Conservation (phyloP, 768 basidiomycete species). For the Pleurotus cornucopiae region DNA sequence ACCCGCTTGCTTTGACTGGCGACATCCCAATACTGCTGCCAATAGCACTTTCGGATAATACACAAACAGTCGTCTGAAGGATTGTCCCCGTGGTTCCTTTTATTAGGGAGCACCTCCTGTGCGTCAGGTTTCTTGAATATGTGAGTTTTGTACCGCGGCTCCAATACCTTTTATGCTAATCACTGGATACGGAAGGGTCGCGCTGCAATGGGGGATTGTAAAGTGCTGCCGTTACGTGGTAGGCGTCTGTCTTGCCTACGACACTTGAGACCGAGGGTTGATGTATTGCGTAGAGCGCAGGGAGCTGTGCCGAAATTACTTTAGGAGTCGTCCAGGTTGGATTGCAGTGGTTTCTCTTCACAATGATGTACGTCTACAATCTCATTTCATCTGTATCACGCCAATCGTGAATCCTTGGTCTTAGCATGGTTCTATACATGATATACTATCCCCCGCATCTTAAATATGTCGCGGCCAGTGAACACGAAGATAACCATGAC, state of each 20-base stretch:
- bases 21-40: not conserved
- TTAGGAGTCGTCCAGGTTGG: constrained; percentile 82
- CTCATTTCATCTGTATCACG: not conserved
- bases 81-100: constrained; percentile 86
- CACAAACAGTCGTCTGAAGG: constrained; percentile 76
- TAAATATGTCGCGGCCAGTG: constrained; percentile 51
- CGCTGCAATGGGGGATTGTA: constrained; percentile 80
- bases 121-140: constrained; percentile 85
- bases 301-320: constrained; percentile 72
- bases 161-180: too few relatives aligned
- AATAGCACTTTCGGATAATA: constrained; percentile 79
- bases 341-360: constrained; percentile 83
- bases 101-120: constrained; percentile 83
- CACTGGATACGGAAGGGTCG: constrained; percentile 43
- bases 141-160: constrained; percentile 29
- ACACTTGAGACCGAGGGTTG: too few relatives aligned
- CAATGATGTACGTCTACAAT: constrained; percentile 59
- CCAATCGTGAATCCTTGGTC: not conserved
- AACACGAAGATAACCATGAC: constrained; percentile 34
- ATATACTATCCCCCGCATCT: constrained; percentile 85
- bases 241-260: constrained; percentile 22
- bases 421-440: constrained; percentile 88
- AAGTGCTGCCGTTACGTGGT: constrained; percentile 79
- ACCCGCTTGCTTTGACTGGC: not conserved
- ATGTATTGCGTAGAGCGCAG: constrained; percentile 42